A percentile compares a stretch with the other conserved stretches of the same genome.
phyloP scores from a whole-genome alignment of 257 asterid genomes.

The Solanum bulbocastanum region DNA sequence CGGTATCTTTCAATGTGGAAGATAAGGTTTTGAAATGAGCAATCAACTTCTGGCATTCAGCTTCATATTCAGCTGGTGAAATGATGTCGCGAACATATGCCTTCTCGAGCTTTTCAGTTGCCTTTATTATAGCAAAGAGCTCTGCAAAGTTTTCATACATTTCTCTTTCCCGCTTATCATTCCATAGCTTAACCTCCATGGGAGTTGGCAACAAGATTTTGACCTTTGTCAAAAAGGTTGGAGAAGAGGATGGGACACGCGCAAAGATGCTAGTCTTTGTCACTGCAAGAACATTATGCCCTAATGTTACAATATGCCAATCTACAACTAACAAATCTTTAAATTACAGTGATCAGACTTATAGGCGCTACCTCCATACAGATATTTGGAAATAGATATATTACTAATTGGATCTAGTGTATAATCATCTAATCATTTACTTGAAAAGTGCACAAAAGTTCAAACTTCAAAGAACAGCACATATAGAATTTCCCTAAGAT shows the following conservation, averaged over 20 bases:
- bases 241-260: slow-evolving; percentile 99
- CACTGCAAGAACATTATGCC: slow-evolving; percentile 24
- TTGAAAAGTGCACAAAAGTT: background rate
- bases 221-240: slow-evolving; percentile 19
- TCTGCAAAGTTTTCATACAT: slow-evolving; percentile 87
- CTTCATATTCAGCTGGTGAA: slow-evolving; percentile 53
- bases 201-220: background rate
- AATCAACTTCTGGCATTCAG: slow-evolving; percentile 70
- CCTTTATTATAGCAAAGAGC: slow-evolving; percentile 83
- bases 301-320: slow-evolving; percentile 2
- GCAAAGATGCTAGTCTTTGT: slow-evolving; percentile 39
- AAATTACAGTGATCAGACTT: background rate
- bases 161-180: slow-evolving; percentile 95
- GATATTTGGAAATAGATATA: background rate
- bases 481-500: background rate
- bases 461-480: background rate
- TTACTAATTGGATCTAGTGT: background rate
- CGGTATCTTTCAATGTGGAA: slow-evolving; percentile 61
- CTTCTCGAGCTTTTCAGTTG: slow-evolving; percentile 86
- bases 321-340: background rate
- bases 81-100: slow-evolving; percentile 79
- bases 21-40: slow-evolving; percentile 82
- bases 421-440: background rate
- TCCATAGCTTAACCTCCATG: slow-evolving; percentile 98
- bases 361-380: background rate